phyloP scores from a whole-genome alignment of 495 filamentous ascomycete genomes.

The Patellaria atrata region DNA sequence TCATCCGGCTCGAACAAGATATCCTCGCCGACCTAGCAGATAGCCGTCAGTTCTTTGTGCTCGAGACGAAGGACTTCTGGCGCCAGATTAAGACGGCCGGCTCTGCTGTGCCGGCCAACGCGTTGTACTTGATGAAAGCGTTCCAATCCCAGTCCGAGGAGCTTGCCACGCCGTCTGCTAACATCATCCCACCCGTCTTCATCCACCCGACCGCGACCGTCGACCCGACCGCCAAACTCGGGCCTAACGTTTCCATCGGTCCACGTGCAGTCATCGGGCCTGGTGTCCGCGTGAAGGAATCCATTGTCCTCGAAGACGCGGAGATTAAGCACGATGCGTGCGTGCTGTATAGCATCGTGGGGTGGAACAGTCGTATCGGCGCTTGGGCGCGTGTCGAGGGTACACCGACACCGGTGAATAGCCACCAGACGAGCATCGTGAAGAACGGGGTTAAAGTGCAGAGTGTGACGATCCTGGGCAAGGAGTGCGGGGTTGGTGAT shows the following conservation, averaged over 20 bases:
- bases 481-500: constrained; percentile 89
- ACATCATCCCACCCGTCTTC: constrained; percentile 86
- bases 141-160: constrained; percentile 71
- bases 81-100: constrained; percentile 99
- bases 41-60: constrained; percentile 95
- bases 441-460: constrained; percentile 98
- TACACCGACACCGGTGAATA: constrained; percentile 75
- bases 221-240: constrained; percentile 90
- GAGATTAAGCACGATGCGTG: constrained; percentile 98
- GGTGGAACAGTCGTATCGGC: constrained; percentile 90
- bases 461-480: constrained; percentile 94
- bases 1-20: constrained; percentile 92
- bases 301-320: constrained; percentile 85
- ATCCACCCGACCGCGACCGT: constrained; percentile 92
- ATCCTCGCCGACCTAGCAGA: constrained; percentile 94
- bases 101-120: constrained; percentile 93
- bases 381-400: constrained; percentile 97
- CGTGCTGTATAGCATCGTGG: constrained; percentile 90
- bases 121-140: constrained; percentile 91
- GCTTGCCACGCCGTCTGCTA: constrained; percentile 70
- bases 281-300: constrained; percentile 86
- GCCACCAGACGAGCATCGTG: constrained; percentile 85
- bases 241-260: constrained; percentile 91
- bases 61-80: constrained; percentile 99
- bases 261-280: constrained; percentile 72